Conservation (phyloP, 495 filamentous ascomycete species). For the Neurospora sp. region DNA sequence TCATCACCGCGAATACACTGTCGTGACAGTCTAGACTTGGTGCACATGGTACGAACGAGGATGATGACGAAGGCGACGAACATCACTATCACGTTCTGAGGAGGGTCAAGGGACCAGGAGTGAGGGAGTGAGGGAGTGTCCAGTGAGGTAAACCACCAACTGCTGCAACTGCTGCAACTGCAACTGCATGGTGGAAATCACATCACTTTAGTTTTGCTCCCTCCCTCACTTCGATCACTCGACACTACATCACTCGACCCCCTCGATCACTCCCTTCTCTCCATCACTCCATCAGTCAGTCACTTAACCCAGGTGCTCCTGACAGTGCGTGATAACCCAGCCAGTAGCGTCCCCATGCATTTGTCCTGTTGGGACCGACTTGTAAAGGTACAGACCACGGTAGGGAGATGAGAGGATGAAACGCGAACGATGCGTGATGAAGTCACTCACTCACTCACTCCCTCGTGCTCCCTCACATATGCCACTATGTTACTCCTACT, state of each 20-base stretch:
- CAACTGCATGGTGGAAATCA: not conserved
- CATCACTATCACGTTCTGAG: not conserved
- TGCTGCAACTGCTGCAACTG: not conserved
- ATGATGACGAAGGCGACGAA: not conserved
- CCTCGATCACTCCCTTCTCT: not conserved
- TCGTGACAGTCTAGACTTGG: not conserved
- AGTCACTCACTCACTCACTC: not conserved
- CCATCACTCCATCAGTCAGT: not conserved
- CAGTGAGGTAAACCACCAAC: not conserved
- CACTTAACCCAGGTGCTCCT: not conserved
- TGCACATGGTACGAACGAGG: not conserved
- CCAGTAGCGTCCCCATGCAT: too few species aligned
- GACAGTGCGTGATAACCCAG: not conserved
- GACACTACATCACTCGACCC: not conserved
- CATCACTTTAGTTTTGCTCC: not conserved
- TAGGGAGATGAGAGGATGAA: not conserved
- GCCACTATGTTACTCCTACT: not conserved
- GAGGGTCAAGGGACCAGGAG: not conserved
- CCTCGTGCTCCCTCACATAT: not conserved
- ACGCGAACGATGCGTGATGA: not conserved
- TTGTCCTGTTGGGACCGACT: too few species aligned
- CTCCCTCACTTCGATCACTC: not conserved
- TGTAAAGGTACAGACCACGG: too few species aligned
- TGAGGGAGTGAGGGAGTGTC: not conserved
- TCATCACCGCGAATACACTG: not conserved